Evolutionary conservation across 2,329 filamentous ascomycete genomes (phyloP).

Genomic region (Talaromyces marneffei): DNA sequence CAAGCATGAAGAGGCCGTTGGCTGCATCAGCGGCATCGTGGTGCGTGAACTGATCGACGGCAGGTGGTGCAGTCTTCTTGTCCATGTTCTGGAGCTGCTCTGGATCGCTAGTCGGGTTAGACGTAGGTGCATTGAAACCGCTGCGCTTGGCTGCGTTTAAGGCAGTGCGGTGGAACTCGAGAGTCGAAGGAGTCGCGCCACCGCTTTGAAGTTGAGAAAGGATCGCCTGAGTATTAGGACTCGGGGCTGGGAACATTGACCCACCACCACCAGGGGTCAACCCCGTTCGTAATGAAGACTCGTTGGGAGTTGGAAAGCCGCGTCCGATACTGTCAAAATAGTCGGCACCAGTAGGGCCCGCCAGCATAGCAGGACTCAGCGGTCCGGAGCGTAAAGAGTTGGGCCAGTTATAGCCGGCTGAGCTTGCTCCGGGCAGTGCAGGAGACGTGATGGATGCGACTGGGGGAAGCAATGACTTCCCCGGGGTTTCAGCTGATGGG

Average conservation of each 20-base stretch:
- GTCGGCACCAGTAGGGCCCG: conserved; percentile 67
- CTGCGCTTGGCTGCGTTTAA: conserved; percentile 67
- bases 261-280: conserved; percentile 90
- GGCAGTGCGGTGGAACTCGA: conserved; percentile 93
- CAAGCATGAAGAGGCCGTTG: conserved; percentile 87
- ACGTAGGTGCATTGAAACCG: conserved; percentile 40
- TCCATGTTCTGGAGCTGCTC: conserved; percentile 16
- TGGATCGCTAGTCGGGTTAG: conserved; percentile 38
- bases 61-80: conserved; percentile 41
- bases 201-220: conserved; percentile 74
- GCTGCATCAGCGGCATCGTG: conserved; percentile 91
- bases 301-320: conserved; percentile 91
- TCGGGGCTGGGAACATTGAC: conserved; percentile 93
- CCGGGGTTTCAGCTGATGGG: conserved; percentile 68
- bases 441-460: conserved; percentile 89
- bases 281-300: conserved; percentile 85
- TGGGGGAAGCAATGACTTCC: conserved; percentile 74
- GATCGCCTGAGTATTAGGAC: conserved; percentile 76
- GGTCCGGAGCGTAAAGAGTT: conserved; percentile 87
- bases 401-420: conserved; percentile 69
- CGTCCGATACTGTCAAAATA: conserved; percentile 85
- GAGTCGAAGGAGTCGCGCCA: conserved; percentile 78
- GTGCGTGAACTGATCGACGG: conserved; percentile 67
- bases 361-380: conserved; percentile 93
- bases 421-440: conserved; percentile 69